phyloP scores from a whole-genome alignment of 495 filamentous ascomycete genomes.

The Hypoxylon lenormandii region DNA sequence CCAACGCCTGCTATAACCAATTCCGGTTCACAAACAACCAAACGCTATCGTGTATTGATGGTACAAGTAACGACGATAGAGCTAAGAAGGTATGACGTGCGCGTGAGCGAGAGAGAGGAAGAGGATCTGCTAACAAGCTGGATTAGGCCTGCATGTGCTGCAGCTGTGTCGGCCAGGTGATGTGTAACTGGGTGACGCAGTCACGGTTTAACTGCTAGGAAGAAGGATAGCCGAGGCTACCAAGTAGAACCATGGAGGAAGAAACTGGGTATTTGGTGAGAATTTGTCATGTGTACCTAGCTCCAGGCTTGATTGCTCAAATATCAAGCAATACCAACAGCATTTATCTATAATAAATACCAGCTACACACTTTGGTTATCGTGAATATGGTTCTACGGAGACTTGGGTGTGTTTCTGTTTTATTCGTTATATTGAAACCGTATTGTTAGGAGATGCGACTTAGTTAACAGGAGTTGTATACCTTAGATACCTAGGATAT shows the following conservation, averaged over 20 bases:
- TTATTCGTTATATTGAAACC: too few relatives aligned
- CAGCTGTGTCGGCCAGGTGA: constrained; percentile 51
- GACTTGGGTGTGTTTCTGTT: too few relatives aligned
- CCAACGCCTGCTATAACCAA: constrained; percentile 61
- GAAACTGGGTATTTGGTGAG: background rate
- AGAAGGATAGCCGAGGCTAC: background rate
- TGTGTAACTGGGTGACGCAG: constrained; percentile 55
- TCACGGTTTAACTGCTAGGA: constrained; percentile 36
- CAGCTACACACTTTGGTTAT: too few relatives aligned
- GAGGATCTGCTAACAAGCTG: constrained; percentile 6
- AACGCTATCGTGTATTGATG: constrained; percentile 58
- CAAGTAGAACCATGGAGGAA: background rate
- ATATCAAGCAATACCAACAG: too few relatives aligned
- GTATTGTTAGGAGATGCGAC: too few relatives aligned
- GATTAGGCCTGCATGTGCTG: constrained; percentile 56
- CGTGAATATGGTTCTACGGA: too few relatives aligned
- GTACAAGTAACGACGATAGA: constrained; percentile 51
- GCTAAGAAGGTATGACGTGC: constrained; percentile 47
- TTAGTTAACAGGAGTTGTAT: too few relatives aligned
- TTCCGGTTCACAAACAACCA: constrained; percentile 53
- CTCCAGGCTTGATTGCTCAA: background rate
- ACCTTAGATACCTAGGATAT: too few relatives aligned
- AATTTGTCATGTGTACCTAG: background rate
- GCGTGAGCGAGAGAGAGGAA: background rate
- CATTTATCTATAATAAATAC: too few relatives aligned